Conservation (phyloP, 179 eudicot species). For the Beta macrorhiza region DNA sequence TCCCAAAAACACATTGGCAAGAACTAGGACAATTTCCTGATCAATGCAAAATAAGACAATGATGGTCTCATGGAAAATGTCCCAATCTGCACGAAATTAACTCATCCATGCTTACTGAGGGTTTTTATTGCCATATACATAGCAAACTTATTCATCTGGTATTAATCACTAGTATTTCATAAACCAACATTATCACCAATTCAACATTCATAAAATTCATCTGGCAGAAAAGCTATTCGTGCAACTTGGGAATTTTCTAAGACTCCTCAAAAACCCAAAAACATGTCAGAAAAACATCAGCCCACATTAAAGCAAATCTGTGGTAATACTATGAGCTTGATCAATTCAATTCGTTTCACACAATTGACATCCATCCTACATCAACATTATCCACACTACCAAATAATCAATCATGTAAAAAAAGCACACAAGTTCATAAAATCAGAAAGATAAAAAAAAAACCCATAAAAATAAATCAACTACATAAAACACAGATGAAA, state of each 20-base stretch:
- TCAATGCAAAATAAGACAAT: neutral
- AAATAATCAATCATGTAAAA: neutral
- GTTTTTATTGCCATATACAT: neutral
- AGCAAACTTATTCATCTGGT: neutral
- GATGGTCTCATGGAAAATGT: neutral
- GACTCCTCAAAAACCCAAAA: neutral
- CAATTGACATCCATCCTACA: constrained; percentile 3
- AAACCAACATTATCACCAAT: neutral
- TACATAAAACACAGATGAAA: neutral
- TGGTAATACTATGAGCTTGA: constrained; percentile 10
- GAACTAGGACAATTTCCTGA: neutral
- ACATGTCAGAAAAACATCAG: neutral
- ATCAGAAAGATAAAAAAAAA: neutral
- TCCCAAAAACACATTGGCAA: neutral
- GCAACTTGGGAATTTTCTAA: neutral
- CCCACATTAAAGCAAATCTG: constrained; percentile 9
- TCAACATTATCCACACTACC: neutral
- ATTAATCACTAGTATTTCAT: neutral
- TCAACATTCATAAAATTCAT: too few species aligned
- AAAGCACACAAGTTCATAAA: neutral
- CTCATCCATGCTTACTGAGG: neutral
- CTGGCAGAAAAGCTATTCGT: neutral
- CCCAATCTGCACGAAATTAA: neutral
- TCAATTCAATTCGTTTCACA: constrained; percentile 15
- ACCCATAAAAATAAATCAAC: too few species aligned